Conservation (phyloP, 2,329 filamentous ascomycete species). For the Nigrospora osmanthi region DNA sequence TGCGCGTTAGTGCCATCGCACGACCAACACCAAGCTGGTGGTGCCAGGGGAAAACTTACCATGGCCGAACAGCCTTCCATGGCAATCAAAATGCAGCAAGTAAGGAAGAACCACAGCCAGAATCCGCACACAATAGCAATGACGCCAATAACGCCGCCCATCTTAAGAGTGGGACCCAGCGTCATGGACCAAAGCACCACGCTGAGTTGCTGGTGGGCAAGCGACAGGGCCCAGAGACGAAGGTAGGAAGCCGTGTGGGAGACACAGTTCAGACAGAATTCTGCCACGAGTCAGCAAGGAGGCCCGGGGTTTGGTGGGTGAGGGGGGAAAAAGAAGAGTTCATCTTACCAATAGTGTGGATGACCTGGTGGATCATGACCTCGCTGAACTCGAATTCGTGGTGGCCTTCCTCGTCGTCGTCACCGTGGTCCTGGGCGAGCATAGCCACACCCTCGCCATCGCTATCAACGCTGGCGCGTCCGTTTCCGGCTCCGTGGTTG, state of each 20-base stretch:
- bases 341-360: constrained; percentile 86
- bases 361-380: constrained; percentile 97
- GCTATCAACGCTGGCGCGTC: constrained; percentile 58
- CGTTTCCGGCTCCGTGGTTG: constrained; percentile 47
- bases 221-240: constrained; percentile 93
- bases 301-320: too few relatives aligned
- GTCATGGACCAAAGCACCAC: constrained; percentile 98
- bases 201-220: constrained; percentile 95
- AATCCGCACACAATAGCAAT: constrained; percentile 78
- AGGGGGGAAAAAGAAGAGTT: too few relatives aligned
- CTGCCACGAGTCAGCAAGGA: constrained; percentile 29
- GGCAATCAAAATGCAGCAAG: constrained; percentile 65
- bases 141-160: constrained; percentile 60
- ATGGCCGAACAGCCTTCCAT: constrained; percentile 82
- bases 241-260: constrained; percentile 98
- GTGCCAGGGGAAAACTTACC: constrained; percentile 22
- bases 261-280: constrained; percentile 98
- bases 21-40: background rate
- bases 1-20: background rate
- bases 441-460: constrained; percentile 55
- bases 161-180: constrained; percentile 65
- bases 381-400: constrained; percentile 97
- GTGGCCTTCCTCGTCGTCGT: constrained; percentile 74
- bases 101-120: constrained; percentile 83
- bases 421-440: constrained; percentile 35